These are phyloP conservation scores for Tetrahymena elliotti DNA, from an alignment of 73 alveolate genomes.

Conservation along the genomic window DNA sequence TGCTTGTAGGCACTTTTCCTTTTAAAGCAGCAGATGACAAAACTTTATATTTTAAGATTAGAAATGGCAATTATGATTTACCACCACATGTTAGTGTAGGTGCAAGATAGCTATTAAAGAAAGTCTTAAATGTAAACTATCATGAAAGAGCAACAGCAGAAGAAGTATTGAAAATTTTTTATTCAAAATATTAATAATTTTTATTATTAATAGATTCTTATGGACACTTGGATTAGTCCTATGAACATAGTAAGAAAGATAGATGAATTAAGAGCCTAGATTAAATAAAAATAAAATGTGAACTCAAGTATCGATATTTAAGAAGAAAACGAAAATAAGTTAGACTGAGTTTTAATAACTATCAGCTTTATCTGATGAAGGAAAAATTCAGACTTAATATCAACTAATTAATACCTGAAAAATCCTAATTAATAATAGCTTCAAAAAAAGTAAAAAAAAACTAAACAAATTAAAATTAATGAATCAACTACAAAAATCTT, in stretches of 20 bases:
- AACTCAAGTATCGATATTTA: not conserved
- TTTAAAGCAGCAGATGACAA: constrained; percentile 56
- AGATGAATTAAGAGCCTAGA: not conserved
- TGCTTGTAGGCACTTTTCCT: constrained; percentile 72
- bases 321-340: not conserved
- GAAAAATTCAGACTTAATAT: too few species aligned
- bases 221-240: not conserved
- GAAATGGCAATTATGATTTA: constrained; percentile 30
- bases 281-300: not conserved
- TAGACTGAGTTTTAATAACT: not conserved
- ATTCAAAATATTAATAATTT: not conserved
- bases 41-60: constrained; percentile 30
- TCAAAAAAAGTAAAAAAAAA: not conserved
- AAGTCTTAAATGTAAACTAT: constrained; percentile 35
- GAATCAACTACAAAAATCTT: too few species aligned
- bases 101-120: constrained; percentile 14
- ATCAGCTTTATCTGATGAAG: not conserved
- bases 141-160: constrained; percentile 34
- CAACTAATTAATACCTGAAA: not conserved
- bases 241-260: not conserved
- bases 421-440: too few species aligned
- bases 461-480: too few species aligned
- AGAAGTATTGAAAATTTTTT: constrained; percentile 1
- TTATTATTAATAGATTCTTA: not conserved
- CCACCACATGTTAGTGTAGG: constrained; percentile 37